Evolutionary conservation across 495 filamentous ascomycete species (phyloP).

Genomic region (Aspergillus coremiiformis): DNA sequence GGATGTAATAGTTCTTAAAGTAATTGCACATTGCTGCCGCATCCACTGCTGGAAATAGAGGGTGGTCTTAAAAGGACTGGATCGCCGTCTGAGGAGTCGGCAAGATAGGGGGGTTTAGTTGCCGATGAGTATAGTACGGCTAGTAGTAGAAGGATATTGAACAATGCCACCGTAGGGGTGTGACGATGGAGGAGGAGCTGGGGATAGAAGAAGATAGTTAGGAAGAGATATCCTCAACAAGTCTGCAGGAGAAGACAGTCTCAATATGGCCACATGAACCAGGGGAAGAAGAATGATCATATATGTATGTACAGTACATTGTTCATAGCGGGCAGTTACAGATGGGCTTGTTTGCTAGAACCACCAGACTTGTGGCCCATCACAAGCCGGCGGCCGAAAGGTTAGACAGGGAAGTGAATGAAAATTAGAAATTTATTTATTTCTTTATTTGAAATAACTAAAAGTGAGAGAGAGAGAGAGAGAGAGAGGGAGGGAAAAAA

Average conservation of each 20-base stretch:
- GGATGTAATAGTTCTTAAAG: constrained; percentile 71
- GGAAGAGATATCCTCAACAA: background rate
- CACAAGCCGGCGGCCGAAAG: constrained; percentile 17
- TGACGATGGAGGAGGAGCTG: background rate
- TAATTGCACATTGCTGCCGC: constrained; percentile 63
- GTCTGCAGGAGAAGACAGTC: background rate
- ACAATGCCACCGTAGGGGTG: background rate
- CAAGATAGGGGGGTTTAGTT: background rate
- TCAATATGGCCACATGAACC: background rate
- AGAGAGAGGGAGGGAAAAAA: constrained; percentile 1
- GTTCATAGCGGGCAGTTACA: constrained; percentile 12
- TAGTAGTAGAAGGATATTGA: background rate
- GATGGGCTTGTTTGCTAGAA: constrained; percentile 10
- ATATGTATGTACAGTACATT: constrained; percentile 11
- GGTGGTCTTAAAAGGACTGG: background rate
- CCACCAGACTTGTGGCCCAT: constrained; percentile 12
- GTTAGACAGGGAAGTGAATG: constrained; percentile 13
- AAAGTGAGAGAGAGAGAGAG: constrained; percentile 1
- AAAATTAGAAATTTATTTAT: background rate
- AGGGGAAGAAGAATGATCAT: constrained; percentile 9
- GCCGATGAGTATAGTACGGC: background rate
- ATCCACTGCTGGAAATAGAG: background rate
- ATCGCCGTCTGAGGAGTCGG: background rate
- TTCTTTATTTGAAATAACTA: background rate
- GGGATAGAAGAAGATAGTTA: background rate